Evolutionary conservation across 202 grass and related monocot species (phyloP).

Genomic region (Brachypodium distachyon): DNA sequence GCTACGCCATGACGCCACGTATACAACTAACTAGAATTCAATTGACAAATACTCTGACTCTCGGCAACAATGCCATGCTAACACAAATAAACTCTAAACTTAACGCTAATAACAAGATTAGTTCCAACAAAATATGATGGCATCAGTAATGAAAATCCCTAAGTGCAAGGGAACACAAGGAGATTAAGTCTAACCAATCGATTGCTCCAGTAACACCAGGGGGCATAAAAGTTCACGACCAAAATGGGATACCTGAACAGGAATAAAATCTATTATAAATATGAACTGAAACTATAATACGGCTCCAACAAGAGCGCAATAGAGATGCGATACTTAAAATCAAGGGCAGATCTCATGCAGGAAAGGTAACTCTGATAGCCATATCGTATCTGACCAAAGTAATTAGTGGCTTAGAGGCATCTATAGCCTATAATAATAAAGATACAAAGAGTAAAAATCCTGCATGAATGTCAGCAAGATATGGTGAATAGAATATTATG

Average conservation of each 20-base stretch:
- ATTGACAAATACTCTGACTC: no score
- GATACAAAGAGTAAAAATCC: not conserved
- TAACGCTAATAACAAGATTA: no score
- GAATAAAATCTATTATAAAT: not conserved
- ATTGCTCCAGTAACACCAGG: conserved; percentile 99
- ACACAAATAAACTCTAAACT: no score
- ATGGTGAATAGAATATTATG: not conserved
- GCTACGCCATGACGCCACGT: no score
- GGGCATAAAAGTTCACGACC: conserved; percentile 97
- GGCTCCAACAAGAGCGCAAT: not conserved
- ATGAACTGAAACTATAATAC: not conserved
- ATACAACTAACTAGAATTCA: no score
- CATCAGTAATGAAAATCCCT: not conserved
- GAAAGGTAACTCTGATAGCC: not conserved
- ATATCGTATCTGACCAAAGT: not conserved
- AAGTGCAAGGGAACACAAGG: conserved; percentile 7
- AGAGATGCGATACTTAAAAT: not conserved
- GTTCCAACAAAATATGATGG: no score
- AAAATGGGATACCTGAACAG: conserved; percentile 73
- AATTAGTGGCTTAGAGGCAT: not conserved
- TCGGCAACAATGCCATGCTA: no score
- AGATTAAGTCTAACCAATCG: conserved; percentile 57
- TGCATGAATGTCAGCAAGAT: conserved; percentile 9
- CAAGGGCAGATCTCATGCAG: not conserved
- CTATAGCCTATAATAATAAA: no score